Percentiles rank a stretch among this genome's conserved stretches.
Conservation (phyloP, 257 asterid species). For the Capsicum rhomboideum region DNA sequence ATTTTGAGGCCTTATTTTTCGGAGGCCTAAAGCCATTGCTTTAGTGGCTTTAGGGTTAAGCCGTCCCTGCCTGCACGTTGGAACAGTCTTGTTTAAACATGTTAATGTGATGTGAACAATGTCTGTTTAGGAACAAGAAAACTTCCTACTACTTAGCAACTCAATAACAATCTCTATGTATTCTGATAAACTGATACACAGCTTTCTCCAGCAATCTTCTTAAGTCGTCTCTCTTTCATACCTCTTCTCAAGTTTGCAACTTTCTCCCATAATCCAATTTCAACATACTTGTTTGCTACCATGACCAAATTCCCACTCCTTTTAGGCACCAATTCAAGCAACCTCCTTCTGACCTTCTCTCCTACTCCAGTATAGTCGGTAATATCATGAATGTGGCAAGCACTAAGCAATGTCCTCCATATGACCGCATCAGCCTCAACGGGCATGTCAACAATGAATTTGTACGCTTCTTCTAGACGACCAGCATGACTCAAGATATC, state of each 20-base stretch:
- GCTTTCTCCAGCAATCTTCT: slow-evolving; percentile 73
- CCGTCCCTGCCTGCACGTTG: background rate
- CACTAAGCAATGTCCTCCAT: slow-evolving; percentile 80
- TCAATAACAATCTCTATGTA: slow-evolving; percentile 30
- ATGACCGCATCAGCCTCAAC: slow-evolving; percentile 47
- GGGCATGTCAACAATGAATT: slow-evolving; percentile 47
- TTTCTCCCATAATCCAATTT: slow-evolving; percentile 61
- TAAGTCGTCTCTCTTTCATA: slow-evolving; percentile 43
- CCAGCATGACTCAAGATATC: slow-evolving; percentile 75
- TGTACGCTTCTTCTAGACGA: slow-evolving; percentile 48
- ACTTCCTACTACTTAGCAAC: slow-evolving; percentile 17
- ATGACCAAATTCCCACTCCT: slow-evolving; percentile 66
- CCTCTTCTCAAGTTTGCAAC: slow-evolving; percentile 41
- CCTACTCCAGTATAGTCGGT: slow-evolving; percentile 40
- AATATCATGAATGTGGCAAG: slow-evolving; percentile 57
- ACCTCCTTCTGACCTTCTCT: slow-evolving; percentile 39
- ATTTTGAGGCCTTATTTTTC: too few species aligned
- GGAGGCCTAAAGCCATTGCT: too few species aligned
- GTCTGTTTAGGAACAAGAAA: slow-evolving; percentile 22
- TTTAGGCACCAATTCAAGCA: slow-evolving; percentile 58
- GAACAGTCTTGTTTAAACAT: background rate
- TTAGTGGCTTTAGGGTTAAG: too few species aligned
- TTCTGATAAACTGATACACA: slow-evolving; percentile 27
- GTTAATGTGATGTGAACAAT: slow-evolving; percentile 35
- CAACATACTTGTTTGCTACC: slow-evolving; percentile 65